Conservation (phyloP, 108 stramenopile species). For the Nitzschia sp. region DNA sequence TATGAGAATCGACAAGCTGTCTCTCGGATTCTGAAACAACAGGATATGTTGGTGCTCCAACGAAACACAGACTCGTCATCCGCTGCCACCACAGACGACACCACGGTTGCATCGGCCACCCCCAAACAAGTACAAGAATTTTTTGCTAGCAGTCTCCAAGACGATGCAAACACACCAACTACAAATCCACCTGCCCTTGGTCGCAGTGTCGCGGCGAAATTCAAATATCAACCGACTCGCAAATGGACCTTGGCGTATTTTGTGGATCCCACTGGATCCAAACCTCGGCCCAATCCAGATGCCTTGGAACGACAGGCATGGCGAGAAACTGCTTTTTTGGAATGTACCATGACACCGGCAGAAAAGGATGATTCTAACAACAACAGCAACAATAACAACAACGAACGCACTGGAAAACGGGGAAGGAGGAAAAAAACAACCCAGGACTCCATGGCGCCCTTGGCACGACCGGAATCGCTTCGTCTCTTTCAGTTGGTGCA, state of each 20-base stretch:
- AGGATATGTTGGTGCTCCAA: no score
- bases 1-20: conserved; percentile 22
- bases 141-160: neutral
- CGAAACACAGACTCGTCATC: no score
- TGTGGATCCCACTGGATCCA: conserved; percentile 49
- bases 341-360: no score
- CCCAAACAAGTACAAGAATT: conserved; percentile 4
- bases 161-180: neutral
- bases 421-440: no score
- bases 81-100: neutral
- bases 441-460: no score
- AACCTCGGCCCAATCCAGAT: conserved; percentile 34
- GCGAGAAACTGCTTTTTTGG: no score
- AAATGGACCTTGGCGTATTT: conserved; percentile 57
- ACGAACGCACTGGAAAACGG: no score
- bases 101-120: neutral
- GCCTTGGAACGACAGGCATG: conserved; percentile 7
- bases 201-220: conserved; percentile 12
- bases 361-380: no score
- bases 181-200: neutral
- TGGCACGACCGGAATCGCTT: no score
- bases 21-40: conserved; percentile 1
- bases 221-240: conserved; percentile 35
- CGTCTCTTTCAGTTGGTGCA: no score
- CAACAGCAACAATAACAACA: no score